A percentile compares a stretch with the other conserved stretches of the same genome.
phyloP scores from a whole-genome alignment of 352 stramenopile genomes.

The Globisporangium paddicum region DNA sequence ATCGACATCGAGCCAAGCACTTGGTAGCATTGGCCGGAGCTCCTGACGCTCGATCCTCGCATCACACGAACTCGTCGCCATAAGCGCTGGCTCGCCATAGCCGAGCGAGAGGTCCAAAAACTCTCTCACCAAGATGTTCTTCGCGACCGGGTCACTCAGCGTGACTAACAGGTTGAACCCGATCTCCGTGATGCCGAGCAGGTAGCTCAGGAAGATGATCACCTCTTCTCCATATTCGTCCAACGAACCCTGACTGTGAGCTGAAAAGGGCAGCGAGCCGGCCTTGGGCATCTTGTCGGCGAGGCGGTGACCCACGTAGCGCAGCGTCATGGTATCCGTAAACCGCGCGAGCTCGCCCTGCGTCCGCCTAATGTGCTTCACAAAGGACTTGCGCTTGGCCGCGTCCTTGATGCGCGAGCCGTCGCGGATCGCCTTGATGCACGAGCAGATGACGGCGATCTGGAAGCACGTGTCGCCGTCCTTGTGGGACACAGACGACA shows the following conservation, averaged over 20 bases:
- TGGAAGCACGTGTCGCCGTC: constrained; percentile 39
- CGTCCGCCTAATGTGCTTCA: constrained; percentile 50
- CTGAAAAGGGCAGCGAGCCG: constrained; percentile 16
- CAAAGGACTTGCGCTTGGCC: constrained; percentile 62
- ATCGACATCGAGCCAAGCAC: constrained; percentile 55
- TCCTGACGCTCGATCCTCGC: constrained; percentile 59
- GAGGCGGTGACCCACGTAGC: constrained; percentile 61
- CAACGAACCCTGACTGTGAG: constrained; percentile 33
- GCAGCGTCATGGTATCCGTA: constrained; percentile 50
- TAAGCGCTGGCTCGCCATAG: constrained; percentile 42
- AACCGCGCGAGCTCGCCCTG: constrained; percentile 49
- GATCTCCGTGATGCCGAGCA: constrained; percentile 63
- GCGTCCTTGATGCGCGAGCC: constrained; percentile 24
- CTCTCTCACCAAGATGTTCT: constrained; percentile 60
- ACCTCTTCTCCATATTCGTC: constrained; percentile 52
- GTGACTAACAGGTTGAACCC: constrained; percentile 62
- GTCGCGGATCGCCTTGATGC: constrained; percentile 46
- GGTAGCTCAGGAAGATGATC: constrained; percentile 48
- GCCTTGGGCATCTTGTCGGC: constrained; percentile 43
- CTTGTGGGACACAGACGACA: constrained; percentile 34
- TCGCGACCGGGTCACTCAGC: constrained; percentile 50
- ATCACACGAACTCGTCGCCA: constrained; percentile 71
- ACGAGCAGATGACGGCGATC: constrained; percentile 59
- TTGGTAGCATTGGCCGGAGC: constrained; percentile 39
- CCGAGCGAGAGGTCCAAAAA: constrained; percentile 60